Base-by-base conservation (phyloP, 257 asterid species). In the Fraxinus excelsior region DNA sequence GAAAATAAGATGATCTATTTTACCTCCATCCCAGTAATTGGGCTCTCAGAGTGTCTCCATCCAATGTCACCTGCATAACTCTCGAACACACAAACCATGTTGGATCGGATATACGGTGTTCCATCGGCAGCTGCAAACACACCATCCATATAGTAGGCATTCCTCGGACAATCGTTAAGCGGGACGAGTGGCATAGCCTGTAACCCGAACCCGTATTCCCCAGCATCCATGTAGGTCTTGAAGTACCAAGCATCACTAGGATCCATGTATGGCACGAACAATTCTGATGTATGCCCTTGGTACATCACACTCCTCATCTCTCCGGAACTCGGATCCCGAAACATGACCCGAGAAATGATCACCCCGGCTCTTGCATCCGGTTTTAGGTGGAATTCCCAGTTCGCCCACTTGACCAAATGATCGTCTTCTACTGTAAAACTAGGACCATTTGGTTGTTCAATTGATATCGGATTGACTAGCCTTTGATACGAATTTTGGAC, bases 151-250 rank as follows among this genome's bases (percentile, higher is more conserved):
- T 95, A 95, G 31, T 91, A 81, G 0, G 99, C 97, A 21, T 95
- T 93, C 74, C 98, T 84, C 1, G 99, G 99, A 37, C 99, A 95
- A 70, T 95, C 99, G 58, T 95, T 93, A 1, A 95, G 91, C 34
- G 98, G 98, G 64, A 80, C 96, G 0, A 95, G 94, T 0, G 98
- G 91, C 99, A 95, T 91, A 0, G 99, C 90, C 85, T 95, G 99
- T 60, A 95, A 58, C 80, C 99, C 99, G 18, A 95, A 95, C 88
- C 98, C 99, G 56, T 95, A 95, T 74, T 93, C 99, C 18, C 99
- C 99, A 4, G 99, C 99, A 80, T 95, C 99, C 97, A 95, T 95
- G 26, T 91, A 95, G 56, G 99, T 91, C 90, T 93, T 95, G 58
- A 95, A 95, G 77, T 95, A 95, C 99, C 99, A 95, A 0, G 96